A percentile compares a stretch with the other conserved stretches of the same genome.
phyloP scores from a whole-genome alignment of 2,329 filamentous ascomycete genomes.

The Coniochaeta sp. region DNA sequence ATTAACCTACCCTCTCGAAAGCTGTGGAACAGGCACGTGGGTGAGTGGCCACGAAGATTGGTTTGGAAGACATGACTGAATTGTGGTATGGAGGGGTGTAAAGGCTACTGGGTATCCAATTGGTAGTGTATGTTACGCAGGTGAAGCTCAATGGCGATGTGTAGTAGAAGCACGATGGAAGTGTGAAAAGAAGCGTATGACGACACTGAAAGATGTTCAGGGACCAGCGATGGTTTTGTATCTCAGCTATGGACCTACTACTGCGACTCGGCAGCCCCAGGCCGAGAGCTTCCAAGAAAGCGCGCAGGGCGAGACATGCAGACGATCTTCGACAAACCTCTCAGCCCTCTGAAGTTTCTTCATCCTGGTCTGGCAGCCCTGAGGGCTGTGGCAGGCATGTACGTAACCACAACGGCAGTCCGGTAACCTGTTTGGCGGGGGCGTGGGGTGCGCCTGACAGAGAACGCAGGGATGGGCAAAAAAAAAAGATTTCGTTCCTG shows the following conservation, averaged over 20 bases:
- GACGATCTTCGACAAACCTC: not conserved
- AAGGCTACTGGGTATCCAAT: too few relatives aligned
- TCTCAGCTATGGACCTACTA: not conserved
- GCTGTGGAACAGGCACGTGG: conserved; percentile 93
- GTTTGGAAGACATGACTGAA: conserved; percentile 2
- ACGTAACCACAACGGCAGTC: not conserved
- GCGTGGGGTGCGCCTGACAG: not conserved
- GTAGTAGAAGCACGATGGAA: not conserved
- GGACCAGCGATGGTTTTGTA: conserved; percentile 1
- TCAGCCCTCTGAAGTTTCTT: conserved; percentile 2
- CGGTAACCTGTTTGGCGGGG: not conserved
- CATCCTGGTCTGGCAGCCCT: not conserved
- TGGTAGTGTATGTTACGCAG: not conserved
- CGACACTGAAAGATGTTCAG: conserved; percentile 2
- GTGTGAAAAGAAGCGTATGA: not conserved
- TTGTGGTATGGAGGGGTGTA: not conserved
- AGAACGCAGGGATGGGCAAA: not conserved
- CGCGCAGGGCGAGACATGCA: not conserved
- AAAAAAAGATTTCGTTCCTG: not conserved
- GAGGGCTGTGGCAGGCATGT: too few relatives aligned
- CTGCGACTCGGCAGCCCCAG: not conserved
- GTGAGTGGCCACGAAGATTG: conserved; percentile 76
- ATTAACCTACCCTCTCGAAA: conserved; percentile 78
- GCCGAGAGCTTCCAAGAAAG: not conserved
- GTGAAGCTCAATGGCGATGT: not conserved